phyloP scores from a whole-genome alignment of 306 rosid genomes.

The Quillaja saponaria region DNA sequence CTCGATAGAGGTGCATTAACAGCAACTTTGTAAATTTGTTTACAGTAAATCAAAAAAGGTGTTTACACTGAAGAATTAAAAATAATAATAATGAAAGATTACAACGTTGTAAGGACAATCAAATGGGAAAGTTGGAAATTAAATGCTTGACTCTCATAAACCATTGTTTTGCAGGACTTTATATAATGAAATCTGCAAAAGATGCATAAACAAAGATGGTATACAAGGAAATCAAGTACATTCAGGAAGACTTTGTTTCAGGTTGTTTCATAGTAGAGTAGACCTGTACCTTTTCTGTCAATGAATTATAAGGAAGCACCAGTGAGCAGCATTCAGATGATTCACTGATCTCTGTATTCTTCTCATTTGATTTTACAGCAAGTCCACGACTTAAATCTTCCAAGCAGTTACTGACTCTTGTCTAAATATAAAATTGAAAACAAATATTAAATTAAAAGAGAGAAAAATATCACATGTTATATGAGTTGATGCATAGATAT shows the following conservation, averaged over 20 bases:
- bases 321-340: constrained; percentile 20
- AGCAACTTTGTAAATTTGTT: neutral
- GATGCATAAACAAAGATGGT: too few relatives aligned
- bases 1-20: neutral
- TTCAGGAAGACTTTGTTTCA: neutral
- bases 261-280: neutral
- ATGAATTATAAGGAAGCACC: constrained; percentile 17
- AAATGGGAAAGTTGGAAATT: neutral
- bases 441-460: neutral
- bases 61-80: neutral
- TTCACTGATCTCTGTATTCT: constrained; percentile 14
- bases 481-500: neutral
- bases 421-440: neutral
- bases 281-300: constrained; percentile 7
- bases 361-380: constrained; percentile 7
- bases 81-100: neutral
- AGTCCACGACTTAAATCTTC: neutral
- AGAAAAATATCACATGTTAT: too few relatives aligned
- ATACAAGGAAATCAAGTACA: too few relatives aligned
- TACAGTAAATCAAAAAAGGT: neutral
- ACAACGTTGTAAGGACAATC: too few relatives aligned
- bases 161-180: neutral
- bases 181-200: neutral
- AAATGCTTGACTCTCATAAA: neutral
- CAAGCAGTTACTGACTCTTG: constrained; percentile 1